phyloP scores from a whole-genome alignment of 106 monocot genomes.

The Iris macrosiphon region DNA sequence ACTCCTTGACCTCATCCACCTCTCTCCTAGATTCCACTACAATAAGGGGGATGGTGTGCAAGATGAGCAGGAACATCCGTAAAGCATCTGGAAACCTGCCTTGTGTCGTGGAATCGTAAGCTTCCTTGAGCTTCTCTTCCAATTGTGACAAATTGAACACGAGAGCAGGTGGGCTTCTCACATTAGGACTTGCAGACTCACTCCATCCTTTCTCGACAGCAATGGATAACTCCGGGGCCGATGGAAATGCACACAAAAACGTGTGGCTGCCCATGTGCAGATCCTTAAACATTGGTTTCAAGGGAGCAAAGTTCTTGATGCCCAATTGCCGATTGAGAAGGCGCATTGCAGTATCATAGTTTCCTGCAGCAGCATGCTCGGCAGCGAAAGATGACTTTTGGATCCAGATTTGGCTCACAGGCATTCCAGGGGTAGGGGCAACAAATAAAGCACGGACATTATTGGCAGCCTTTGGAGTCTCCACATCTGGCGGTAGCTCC shows the following conservation, averaged over 20 bases:
- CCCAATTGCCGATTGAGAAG: constrained; percentile 52
- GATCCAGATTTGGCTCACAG: constrained; percentile 58
- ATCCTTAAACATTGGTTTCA: constrained; percentile 44
- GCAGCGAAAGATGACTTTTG: constrained; percentile 61
- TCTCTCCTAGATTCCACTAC: constrained; percentile 58
- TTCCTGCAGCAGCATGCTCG: constrained; percentile 61
- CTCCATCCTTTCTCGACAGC: constrained; percentile 62
- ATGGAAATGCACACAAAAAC: constrained; percentile 24
- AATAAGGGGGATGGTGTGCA: constrained; percentile 43
- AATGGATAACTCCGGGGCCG: constrained; percentile 25
- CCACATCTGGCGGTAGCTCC: constrained; percentile 41
- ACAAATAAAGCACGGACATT: constrained; percentile 36
- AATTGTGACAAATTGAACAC: constrained; percentile 39
- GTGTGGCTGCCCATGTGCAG: constrained; percentile 47
- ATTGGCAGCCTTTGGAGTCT: constrained; percentile 18
- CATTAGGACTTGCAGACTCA: constrained; percentile 35
- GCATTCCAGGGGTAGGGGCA: constrained; percentile 43
- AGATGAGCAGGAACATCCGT: constrained; percentile 40
- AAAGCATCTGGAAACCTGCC: constrained; percentile 57
- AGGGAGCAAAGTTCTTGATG: constrained; percentile 43
- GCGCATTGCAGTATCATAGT: constrained; percentile 51
- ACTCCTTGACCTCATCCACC: constrained; percentile 64
- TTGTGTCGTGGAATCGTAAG: constrained; percentile 35
- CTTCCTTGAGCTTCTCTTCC: constrained; percentile 51
- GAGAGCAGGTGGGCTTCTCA: constrained; percentile 38